These are phyloP conservation scores for Coprinellus aureogranulatus DNA, from an alignment of 768 basidiomycete genomes.

Conservation along the genomic window DNA sequence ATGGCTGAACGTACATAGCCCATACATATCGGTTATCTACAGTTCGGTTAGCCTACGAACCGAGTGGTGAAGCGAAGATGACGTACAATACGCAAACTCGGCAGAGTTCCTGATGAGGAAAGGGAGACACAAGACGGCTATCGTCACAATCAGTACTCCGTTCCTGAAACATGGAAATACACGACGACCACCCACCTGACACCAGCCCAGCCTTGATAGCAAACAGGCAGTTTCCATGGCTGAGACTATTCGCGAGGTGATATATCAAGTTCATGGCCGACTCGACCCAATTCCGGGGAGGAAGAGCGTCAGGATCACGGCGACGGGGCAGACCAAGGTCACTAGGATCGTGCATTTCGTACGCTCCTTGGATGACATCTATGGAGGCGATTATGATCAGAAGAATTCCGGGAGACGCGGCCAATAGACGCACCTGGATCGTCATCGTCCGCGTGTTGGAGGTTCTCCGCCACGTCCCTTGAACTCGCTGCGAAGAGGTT, in stretches of 20 bases:
- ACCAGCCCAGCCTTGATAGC: constrained; percentile 70
- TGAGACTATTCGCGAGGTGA: constrained; percentile 34
- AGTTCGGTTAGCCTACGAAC: constrained; percentile 3
- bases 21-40: constrained; percentile 65
- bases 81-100: constrained; percentile 55
- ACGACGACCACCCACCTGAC: constrained; percentile 29
- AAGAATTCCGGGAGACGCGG: too few relatives aligned
- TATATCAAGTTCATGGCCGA: constrained; percentile 46
- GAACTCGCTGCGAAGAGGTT: constrained; percentile 40
- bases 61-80: not conserved
- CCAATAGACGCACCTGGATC: constrained; percentile 66
- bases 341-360: constrained; percentile 28
- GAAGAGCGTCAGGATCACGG: constrained; percentile 73
- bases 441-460: constrained; percentile 59
- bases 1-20: constrained; percentile 53
- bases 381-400: not conserved
- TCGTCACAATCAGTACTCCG: constrained; percentile 27
- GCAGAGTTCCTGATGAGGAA: constrained; percentile 56
- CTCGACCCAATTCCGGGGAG: constrained; percentile 62
- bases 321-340: constrained; percentile 57
- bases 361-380: constrained; percentile 57
- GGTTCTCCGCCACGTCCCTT: constrained; percentile 45
- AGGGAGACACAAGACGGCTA: constrained; percentile 54
- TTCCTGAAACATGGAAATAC: not conserved
- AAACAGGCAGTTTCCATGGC: constrained; percentile 61